Evolutionary conservation across 352 stramenopile genomes (phyloP).

Genomic region (Phytopythium montanum): DNA sequence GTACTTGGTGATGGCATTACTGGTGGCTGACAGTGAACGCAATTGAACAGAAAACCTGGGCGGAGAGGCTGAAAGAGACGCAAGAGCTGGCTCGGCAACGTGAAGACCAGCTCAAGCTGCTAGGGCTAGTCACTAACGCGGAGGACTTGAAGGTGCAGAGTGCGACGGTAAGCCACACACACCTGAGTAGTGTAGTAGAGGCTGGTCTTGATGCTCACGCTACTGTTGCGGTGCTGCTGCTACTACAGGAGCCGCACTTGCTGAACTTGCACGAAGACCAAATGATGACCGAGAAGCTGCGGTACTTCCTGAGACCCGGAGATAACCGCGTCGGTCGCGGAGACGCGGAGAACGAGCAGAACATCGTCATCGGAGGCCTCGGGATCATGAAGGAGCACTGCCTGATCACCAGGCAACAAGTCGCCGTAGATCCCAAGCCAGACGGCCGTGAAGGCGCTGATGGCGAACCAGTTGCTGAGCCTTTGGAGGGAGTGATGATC

Average conservation of each 20-base stretch:
- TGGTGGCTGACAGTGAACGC: background rate
- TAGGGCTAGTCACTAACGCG: constrained; percentile 55
- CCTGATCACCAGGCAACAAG: constrained; percentile 22
- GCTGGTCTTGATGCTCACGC: background rate
- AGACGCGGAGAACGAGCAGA: constrained; percentile 64
- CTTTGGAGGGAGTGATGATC: background rate
- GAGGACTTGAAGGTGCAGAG: constrained; percentile 57
- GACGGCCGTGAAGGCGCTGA: background rate
- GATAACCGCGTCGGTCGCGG: constrained; percentile 60
- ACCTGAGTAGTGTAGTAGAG: background rate
- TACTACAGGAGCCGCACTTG: constrained; percentile 57
- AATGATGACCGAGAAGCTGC: constrained; percentile 78
- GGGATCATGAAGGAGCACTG: constrained; percentile 81
- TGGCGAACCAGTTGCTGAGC: background rate
- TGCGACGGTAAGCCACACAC: constrained; percentile 22
- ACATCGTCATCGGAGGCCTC: constrained; percentile 74
- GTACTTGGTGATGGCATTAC: no score
- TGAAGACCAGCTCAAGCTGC: constrained; percentile 71
- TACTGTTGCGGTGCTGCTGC: background rate
- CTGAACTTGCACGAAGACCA: constrained; percentile 88
- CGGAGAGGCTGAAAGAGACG: constrained; percentile 70
- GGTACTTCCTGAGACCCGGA: constrained; percentile 70
- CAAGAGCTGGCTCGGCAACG: constrained; percentile 79
- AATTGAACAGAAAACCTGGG: constrained; percentile 66
- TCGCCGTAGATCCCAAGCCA: no score